These are phyloP conservation scores for Cytospora schulzeri DNA, from an alignment of 2,329 filamentous ascomycete species.

Conservation along the genomic window DNA sequence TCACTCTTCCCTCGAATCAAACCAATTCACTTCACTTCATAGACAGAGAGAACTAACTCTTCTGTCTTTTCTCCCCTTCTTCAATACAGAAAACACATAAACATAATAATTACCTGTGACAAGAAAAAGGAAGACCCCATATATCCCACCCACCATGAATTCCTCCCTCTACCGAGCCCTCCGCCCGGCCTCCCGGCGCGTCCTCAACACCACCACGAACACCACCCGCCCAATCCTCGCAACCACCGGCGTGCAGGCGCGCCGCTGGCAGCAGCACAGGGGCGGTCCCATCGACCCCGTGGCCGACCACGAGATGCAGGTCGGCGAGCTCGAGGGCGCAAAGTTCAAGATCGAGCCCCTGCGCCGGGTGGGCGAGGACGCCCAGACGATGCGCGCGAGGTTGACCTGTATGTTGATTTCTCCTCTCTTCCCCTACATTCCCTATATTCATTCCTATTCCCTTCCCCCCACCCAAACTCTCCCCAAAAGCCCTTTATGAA, in stretches of 20 bases:
- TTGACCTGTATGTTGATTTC: constrained; percentile 62
- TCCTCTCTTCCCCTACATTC: constrained; percentile 22
- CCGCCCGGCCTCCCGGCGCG: constrained; percentile 28
- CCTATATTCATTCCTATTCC: constrained; percentile 10
- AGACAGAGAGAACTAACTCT: neutral
- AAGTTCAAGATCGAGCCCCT: constrained; percentile 90
- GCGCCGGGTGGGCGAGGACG: constrained; percentile 79
- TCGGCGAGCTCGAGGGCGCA: constrained; percentile 86
- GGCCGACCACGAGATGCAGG: constrained; percentile 62
- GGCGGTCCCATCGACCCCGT: constrained; percentile 35
- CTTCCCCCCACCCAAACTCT: neutral
- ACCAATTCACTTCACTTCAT: no score
- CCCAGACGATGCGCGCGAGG: constrained; percentile 82
- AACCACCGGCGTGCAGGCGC: constrained; percentile 14
- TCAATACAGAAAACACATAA: neutral
- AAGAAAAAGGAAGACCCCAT: neutral
- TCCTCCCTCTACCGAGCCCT: constrained; percentile 19
- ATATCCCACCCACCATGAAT: constrained; percentile 21
- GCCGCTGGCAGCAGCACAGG: constrained; percentile 23
- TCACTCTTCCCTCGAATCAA: neutral
- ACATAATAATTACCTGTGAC: neutral
- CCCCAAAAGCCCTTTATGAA: no score
- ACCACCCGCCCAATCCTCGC: constrained; percentile 18
- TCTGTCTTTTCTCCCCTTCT: no score
- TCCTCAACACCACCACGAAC: no score